Evolutionary conservation across 2,329 filamentous ascomycete species (phyloP), one percentile per base, ranked within the genome.

Genomic region (Aspergillus persii): DNA sequence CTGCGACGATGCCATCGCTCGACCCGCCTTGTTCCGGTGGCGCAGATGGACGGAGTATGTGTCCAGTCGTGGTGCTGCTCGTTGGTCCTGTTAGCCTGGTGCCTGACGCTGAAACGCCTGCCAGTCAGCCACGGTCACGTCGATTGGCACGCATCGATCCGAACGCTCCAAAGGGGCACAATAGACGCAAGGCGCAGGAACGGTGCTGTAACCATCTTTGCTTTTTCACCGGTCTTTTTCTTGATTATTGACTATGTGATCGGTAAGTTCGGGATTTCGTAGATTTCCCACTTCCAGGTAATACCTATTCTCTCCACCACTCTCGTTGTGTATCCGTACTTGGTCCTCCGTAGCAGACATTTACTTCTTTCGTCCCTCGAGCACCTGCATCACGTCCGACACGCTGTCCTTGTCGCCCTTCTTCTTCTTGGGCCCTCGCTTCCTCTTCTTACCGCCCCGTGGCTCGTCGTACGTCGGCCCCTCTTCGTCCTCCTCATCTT

Each of bases 401-500:
- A 86, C 90, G 75, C 83, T 94, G 70, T 98, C 73, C 62, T 79
- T 80, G 69, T 83, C 78, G 51, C 80, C 77, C 71, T 82, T 81
- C 66, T 74, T 79, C 74, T 81, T 80, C 74, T 80, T 81, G 11
- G 78, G 76, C n/a, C 79, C 78, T 61, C 89, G 84, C 77, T 82
- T 82, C 62, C 79, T 75, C 69, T 78, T 79, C 61, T 73, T 77
- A 6, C 68, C 68, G 31, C 71, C 69, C 30, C 60, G 58, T 23
- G 49, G 39, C 29, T 71, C 70, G n/a, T 71, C 73, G 58, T 76
- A 73, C 91, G 68, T 86, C 79, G 44, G 85, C 86, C 56, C 93
- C 75, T 77, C 71, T 46, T 92, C 90, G 63, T 89, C 84, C 63
- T 96, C 93, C 60, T 93, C 93, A 53, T 93, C 92, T 56, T 91